Percentiles rank a stretch among this genome's conserved stretches.
phyloP scores from a whole-genome alignment of 768 basidiomycete species.

The Aureoboletus auriporus region DNA sequence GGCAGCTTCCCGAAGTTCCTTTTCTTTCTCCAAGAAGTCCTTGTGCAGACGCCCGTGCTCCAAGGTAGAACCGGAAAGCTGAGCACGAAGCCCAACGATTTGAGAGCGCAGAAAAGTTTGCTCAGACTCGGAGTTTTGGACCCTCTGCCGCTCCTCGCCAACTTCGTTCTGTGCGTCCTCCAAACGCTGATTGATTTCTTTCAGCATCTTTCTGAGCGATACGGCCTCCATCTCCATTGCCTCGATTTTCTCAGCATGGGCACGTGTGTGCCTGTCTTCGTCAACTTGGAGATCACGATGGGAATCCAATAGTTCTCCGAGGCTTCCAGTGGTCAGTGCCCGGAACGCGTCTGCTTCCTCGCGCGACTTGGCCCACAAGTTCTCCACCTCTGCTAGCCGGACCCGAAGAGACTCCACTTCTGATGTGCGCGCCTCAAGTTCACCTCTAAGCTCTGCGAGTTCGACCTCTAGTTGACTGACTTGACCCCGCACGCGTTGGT shows the following conservation, averaged over 20 bases:
- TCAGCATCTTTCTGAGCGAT: constrained; percentile 75
- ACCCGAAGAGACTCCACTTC: constrained; percentile 70
- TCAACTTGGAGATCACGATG: constrained; percentile 83
- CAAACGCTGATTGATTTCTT: constrained; percentile 66
- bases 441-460: constrained; percentile 71
- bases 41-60: constrained; percentile 70
- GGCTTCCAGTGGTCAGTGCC: constrained; percentile 77
- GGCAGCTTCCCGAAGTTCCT: constrained; percentile 55
- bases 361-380: constrained; percentile 86
- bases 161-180: constrained; percentile 68
- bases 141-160: constrained; percentile 60
- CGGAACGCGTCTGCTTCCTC: constrained; percentile 91
- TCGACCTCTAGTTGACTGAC: constrained; percentile 71
- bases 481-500: constrained; percentile 66
- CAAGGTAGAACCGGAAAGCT: constrained; percentile 62
- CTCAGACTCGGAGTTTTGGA: constrained; percentile 62
- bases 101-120: constrained; percentile 66
- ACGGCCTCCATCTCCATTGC: constrained; percentile 75
- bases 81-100: constrained; percentile 66
- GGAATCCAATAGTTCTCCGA: constrained; percentile 84
- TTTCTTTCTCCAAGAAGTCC: constrained; percentile 64
- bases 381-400: constrained; percentile 77
- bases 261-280: constrained; percentile 71
- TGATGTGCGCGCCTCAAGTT: constrained; percentile 68
- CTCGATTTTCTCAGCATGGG: constrained; percentile 77